Evolutionary conservation across 768 basidiomycete genomes (phyloP).

Genomic region (Agrocybe praecox): DNA sequence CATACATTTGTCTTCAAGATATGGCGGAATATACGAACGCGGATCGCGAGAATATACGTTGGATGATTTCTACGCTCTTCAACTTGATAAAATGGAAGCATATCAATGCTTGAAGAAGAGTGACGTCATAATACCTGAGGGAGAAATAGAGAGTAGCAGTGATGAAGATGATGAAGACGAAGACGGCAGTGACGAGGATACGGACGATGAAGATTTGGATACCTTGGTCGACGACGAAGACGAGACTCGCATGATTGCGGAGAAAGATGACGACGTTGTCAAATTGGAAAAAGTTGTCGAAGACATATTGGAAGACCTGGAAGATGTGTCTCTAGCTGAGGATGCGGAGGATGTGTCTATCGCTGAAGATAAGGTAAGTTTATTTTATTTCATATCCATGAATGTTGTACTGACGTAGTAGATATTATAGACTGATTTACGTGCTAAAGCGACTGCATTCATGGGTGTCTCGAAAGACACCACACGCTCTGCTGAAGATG

Average conservation of each 20-base stretch:
- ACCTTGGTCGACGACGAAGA: constrained; percentile 31
- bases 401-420: not conserved
- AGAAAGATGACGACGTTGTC: constrained; percentile 6
- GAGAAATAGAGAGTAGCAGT: constrained; percentile 63
- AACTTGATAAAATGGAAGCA: constrained; percentile 83
- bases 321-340: not conserved
- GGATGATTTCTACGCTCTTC: constrained; percentile 83
- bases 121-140: constrained; percentile 59
- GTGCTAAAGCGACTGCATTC: constrained; percentile 37
- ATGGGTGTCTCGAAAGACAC: constrained; percentile 68
- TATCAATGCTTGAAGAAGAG: constrained; percentile 75
- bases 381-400: not conserved
- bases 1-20: constrained; percentile 41
- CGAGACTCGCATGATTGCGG: constrained; percentile 20
- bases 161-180: constrained; percentile 64
- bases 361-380: not conserved
- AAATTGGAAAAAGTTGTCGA: not conserved
- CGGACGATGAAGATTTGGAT: constrained; percentile 32
- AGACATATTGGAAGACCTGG: not conserved
- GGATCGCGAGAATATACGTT: constrained; percentile 85
- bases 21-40: constrained; percentile 87
- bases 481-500: constrained; percentile 66
- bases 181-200: constrained; percentile 57
- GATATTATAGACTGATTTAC: constrained; percentile 29
- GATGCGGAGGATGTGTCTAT: not conserved